Evolutionary conservation across 2,329 filamentous ascomycete species (phyloP).

Genomic region (Trichoderma oligosporum): DNA sequence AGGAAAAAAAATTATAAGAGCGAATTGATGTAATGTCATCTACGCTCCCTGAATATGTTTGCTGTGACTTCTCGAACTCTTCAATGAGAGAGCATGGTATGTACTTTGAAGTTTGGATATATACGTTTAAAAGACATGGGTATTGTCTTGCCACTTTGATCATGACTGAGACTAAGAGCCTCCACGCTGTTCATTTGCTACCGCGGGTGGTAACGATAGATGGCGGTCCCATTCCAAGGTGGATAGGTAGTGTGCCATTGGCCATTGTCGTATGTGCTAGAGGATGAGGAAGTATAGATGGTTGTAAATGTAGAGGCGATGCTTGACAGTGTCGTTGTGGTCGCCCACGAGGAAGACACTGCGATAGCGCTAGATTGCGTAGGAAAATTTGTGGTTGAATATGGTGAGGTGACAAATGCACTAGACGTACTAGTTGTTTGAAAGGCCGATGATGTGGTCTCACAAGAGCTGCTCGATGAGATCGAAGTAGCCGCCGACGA

Average conservation of each 20-base stretch:
- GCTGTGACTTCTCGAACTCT: not conserved
- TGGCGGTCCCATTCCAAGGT: conserved; percentile 40
- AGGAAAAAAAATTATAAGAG: not conserved
- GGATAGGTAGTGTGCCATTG: conserved; percentile 46
- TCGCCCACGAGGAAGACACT: conserved; percentile 19
- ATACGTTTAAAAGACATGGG: conserved; percentile 5
- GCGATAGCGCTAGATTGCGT: conserved; percentile 5
- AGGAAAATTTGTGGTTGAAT: not conserved
- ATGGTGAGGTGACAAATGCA: not conserved
- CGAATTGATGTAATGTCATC: not conserved
- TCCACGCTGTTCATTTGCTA: not conserved
- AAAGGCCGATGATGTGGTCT: not conserved
- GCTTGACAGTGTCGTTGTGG: conserved; percentile 17
- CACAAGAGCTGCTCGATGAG: not conserved
- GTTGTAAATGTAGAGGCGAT: conserved; percentile 23
- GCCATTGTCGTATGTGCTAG: conserved; percentile 40
- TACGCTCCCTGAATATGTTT: not conserved
- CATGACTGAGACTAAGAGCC: conserved; percentile 15
- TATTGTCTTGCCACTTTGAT: not conserved
- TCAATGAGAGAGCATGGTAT: conserved; percentile 1
- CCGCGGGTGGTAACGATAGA: not conserved
- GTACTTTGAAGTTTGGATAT: conserved; percentile 15
- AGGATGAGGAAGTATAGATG: conserved; percentile 23
- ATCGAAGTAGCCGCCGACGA: not conserved
- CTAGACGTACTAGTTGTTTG: not conserved